These are phyloP conservation scores for Kuraishia molischiana DNA, from an alignment of 805 yeast genomes.

Conservation along the genomic window DNA sequence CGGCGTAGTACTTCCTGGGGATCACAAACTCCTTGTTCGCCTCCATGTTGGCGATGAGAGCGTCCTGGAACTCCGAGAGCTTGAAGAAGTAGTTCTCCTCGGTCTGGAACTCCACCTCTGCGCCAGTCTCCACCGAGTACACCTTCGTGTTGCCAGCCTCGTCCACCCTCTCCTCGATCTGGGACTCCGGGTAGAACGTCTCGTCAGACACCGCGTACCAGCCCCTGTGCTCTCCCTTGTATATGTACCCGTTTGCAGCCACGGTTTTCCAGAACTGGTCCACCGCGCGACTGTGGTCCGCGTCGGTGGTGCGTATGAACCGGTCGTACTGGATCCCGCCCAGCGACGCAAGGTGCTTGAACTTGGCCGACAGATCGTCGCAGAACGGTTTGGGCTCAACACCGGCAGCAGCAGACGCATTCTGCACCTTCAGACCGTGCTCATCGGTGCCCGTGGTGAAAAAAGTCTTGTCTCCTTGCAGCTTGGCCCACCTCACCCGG, in stretches of 20 bases:
- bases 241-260: constrained; percentile 51
- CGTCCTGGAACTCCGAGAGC: constrained; percentile 48
- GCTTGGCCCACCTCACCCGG: constrained; percentile 58
- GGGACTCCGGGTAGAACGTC: constrained; percentile 81
- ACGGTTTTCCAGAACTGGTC: constrained; percentile 60
- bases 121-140: constrained; percentile 60
- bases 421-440: constrained; percentile 88
- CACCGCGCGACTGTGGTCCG: constrained; percentile 64
- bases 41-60: constrained; percentile 39
- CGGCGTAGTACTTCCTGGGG: constrained; percentile 48
- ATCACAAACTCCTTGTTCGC: constrained; percentile 48
- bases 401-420: constrained; percentile 44
- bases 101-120: constrained; percentile 61
- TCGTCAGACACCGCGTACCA: constrained; percentile 96
- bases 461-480: constrained; percentile 31
- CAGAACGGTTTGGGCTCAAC: constrained; percentile 60
- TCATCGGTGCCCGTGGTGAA: constrained; percentile 95
- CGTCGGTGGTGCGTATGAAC: constrained; percentile 86
- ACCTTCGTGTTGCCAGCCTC: constrained; percentile 19
- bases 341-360: constrained; percentile 49
- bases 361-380: constrained; percentile 56
- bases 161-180: constrained; percentile 35
- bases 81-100: constrained; percentile 87
- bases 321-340: constrained; percentile 56
- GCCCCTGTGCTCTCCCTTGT: constrained; percentile 78